Base-by-base conservation (phyloP, 805 yeast genomes). In the Spathaspora girioi region DNA sequence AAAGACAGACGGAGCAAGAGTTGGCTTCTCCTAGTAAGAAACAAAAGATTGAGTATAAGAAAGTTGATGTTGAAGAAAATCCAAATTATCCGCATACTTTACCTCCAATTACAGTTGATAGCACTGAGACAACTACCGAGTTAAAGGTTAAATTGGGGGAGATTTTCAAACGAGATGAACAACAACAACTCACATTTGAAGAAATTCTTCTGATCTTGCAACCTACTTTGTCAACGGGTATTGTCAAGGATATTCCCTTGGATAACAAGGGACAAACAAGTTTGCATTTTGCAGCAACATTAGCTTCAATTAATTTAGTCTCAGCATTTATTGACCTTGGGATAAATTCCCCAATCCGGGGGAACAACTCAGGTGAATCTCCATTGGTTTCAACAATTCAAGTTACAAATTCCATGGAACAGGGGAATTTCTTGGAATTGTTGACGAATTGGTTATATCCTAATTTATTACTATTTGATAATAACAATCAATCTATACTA, bases 361-460 rank as follows among this genome's bases (percentile, higher is more conserved):
- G 79, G 0, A 68, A 69, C 45, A 54, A 56, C 32, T 56, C 56
- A 26, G 79, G 79, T 1, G 76, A 73, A 54, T 64, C 74, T 4
- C 70, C 74, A 1, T 61, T 70, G 35, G 82, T 91, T 10, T 80
- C 96, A 32, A 89, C 97, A 0, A 89, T 92, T 29, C 82, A 80
- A 67, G 97, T 83, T 49, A 91, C 91, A 48, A 90, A 89, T 63
- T 80, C 91, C 54, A 85, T 86, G 69, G 97, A 90, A 57, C 80
- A 82, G 54, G 83, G 87, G 0, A 81, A 89, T 15, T 94, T 94
- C 68, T 79, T 79, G 47, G 80, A 81, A 48, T 68, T 94, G 47
- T 72, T 94, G 49, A 86, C 84, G 58, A 56, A 65, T 35, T 75
- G 83, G 61, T 69, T 93, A 26, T 88, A 87, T 64, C 97, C 97